Percentiles rank a stretch among this genome's conserved stretches.
Evolutionary conservation across 345 rosid genomes (phyloP).

Genomic region (Toxicodendron radicans): DNA sequence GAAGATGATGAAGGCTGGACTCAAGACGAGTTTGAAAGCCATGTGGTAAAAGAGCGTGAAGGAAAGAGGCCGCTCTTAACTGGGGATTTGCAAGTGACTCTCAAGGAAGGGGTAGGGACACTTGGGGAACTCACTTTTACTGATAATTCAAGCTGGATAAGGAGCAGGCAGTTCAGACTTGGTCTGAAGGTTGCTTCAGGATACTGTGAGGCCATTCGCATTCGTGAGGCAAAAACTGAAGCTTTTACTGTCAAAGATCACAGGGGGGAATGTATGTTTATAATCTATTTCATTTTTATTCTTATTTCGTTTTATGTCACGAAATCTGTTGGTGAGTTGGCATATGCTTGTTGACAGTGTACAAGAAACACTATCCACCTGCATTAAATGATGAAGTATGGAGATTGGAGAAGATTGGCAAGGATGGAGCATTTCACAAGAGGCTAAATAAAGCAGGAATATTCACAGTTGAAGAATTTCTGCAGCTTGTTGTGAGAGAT

Average conservation of each 20-base stretch:
- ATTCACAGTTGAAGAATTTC: conserved; percentile 72
- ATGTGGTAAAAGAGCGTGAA: conserved; percentile 91
- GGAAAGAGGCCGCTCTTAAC: conserved; percentile 92
- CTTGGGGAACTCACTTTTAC: conserved; percentile 88
- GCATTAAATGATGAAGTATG: conserved; percentile 81
- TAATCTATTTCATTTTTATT: not conserved
- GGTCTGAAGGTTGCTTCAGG: conserved; percentile 82
- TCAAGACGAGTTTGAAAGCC: conserved; percentile 88
- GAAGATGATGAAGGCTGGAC: conserved; percentile 96
- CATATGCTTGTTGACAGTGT: conserved; percentile 52
- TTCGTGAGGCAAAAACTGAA: conserved; percentile 97
- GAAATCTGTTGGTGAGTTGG: conserved; percentile 10
- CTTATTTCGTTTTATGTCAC: not conserved
- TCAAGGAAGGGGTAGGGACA: conserved; percentile 98
- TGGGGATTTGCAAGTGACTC: conserved; percentile 84
- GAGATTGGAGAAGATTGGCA: conserved; percentile 98
- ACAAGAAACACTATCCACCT: conserved; percentile 99
- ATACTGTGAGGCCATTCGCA: conserved; percentile 71
- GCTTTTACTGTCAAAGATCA: conserved; percentile 97
- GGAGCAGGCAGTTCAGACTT: conserved; percentile 94
- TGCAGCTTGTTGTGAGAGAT: conserved; percentile 76
- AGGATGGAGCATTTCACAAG: conserved; percentile 98
- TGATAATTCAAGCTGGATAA: conserved; percentile 98
- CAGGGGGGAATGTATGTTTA: conserved; percentile 81
- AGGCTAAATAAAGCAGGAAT: conserved; percentile 54